Percentiles rank a stretch among this genome's conserved stretches.
Evolutionary conservation across 495 filamentous ascomycete species (phyloP).

Genomic region (Daldinia vernicosa): DNA sequence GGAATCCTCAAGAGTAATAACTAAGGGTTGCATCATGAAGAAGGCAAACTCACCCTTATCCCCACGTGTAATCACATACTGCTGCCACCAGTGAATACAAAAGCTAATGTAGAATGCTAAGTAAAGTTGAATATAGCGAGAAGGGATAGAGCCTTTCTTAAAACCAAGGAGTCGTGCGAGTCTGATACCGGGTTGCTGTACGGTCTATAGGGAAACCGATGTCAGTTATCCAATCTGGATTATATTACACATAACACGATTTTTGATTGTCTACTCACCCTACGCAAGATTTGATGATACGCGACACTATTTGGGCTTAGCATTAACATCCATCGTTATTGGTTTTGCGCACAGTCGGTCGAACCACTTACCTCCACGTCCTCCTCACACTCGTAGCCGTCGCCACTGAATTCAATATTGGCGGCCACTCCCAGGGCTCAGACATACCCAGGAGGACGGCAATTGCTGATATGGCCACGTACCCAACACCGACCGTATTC

Average conservation of each 20-base stretch:
- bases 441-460: background rate
- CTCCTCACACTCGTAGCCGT: background rate
- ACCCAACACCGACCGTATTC: background rate
- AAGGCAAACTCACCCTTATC: background rate
- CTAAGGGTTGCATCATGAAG: background rate
- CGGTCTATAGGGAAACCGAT: background rate
- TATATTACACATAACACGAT: too few relatives aligned
- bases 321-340: background rate
- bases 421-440: background rate
- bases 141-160: background rate
- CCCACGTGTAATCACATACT: background rate
- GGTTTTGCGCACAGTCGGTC: background rate
- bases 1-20: background rate
- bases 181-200: background rate
- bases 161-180: background rate
- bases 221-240: background rate
- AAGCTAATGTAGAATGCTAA: background rate
- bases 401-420: background rate
- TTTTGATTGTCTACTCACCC: background rate
- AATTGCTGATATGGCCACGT: background rate
- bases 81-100: background rate
- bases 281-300: background rate
- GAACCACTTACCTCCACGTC: background rate
- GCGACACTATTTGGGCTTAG: background rate
- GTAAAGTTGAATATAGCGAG: background rate